Percentiles rank a stretch among this genome's conserved stretches.
phyloP scores from a whole-genome alignment of 1,139 yeast genomes.

The Schizosaccharomyces versatilis region DNA sequence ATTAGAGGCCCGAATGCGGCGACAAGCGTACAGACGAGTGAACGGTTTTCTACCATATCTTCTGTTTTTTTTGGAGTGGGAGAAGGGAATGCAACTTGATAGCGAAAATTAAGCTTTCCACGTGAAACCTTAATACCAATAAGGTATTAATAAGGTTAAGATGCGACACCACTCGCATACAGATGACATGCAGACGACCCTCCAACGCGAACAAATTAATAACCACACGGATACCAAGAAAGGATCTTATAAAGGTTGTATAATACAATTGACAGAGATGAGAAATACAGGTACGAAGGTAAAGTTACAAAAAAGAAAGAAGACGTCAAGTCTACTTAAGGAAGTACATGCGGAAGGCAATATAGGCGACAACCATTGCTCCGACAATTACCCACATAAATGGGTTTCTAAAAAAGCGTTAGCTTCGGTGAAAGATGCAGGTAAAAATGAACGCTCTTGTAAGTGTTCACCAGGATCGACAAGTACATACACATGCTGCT shows the following conservation, averaged over 20 bases:
- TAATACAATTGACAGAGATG: background rate
- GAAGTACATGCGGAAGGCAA: constrained; percentile 10
- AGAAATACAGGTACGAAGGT: background rate
- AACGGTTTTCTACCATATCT: too few relatives aligned
- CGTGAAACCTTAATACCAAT: too few relatives aligned
- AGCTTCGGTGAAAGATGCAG: background rate
- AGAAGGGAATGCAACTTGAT: too few relatives aligned
- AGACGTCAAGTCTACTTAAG: constrained; percentile 3
- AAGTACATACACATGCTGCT: background rate
- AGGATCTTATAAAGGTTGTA: background rate
- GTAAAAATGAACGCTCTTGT: background rate
- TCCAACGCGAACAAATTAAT: background rate
- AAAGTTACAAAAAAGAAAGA: background rate
- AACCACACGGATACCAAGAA: background rate
- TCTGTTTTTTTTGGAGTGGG: too few relatives aligned
- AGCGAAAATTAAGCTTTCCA: too few relatives aligned
- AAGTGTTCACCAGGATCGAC: background rate
- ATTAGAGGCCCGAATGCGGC: too few relatives aligned
- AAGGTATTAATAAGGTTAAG: too few relatives aligned
- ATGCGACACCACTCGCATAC: background rate
- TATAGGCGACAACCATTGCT: constrained; percentile 8
- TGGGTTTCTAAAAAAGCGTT: background rate
- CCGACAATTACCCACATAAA: constrained; percentile 7
- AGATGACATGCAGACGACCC: background rate
- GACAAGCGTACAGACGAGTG: too few relatives aligned